Conservation (phyloP, 129 eudicot species). For the Rutidosis leptorrhynchoides region DNA sequence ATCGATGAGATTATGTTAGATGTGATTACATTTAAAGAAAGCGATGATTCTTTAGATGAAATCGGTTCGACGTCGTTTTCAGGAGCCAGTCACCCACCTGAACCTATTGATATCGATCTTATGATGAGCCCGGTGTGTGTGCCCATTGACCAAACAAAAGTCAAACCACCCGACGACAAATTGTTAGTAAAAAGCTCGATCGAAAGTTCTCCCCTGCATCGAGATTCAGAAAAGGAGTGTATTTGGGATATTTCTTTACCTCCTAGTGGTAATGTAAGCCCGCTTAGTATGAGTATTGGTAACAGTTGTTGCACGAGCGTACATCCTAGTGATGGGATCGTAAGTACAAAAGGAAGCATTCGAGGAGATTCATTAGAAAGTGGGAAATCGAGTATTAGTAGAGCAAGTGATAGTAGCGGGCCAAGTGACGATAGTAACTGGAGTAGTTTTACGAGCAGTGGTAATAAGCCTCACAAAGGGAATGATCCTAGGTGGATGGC, state of each 20-base stretch:
- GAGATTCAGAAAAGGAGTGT: conserved; percentile 65
- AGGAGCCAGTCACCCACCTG: conserved; percentile 87
- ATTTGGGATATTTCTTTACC: conserved; percentile 88
- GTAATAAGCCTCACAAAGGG: conserved; percentile 83
- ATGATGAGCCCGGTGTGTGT: conserved; percentile 69
- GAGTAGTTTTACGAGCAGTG: conserved; percentile 78
- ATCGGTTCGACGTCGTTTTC: conserved; percentile 55
- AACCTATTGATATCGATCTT: conserved; percentile 57
- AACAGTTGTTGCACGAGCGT: conserved; percentile 33
- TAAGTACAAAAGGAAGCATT: conserved; percentile 59
- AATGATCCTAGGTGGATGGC: conserved; percentile 94
- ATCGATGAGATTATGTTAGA: conserved; percentile 56
- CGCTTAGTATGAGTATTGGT: conserved; percentile 41
- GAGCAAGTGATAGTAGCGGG: conserved; percentile 91
- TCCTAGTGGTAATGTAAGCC: conserved; percentile 80
- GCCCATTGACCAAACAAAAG: conserved; percentile 51
- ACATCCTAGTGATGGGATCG: conserved; percentile 19
- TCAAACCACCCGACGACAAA: conserved; percentile 32
- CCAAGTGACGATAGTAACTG: conserved; percentile 84
- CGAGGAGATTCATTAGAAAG: conserved; percentile 75
- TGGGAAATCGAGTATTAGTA: conserved; percentile 66
- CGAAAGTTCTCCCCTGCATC: conserved; percentile 31
- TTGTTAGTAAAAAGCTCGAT: conserved; percentile 45
- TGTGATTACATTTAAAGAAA: conserved; percentile 38
- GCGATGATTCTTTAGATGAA: conserved; percentile 57